Percentiles rank a stretch among this genome's conserved stretches.
phyloP scores from a whole-genome alignment of 805 yeast genomes.

The Ogataea methylovora region DNA sequence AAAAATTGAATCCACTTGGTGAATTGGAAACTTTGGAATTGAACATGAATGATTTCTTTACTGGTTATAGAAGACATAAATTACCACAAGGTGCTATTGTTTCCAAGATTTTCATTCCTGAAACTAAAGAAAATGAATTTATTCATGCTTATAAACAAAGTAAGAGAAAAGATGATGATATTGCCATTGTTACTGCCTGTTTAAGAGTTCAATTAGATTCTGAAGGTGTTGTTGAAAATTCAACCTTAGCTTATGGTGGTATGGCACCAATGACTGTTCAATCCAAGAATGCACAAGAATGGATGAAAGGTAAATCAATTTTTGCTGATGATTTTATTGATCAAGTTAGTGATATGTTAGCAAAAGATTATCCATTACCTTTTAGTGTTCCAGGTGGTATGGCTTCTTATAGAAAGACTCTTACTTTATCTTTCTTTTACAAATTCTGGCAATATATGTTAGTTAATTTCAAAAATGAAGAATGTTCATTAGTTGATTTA shows the following conservation, averaged over 20 bases:
- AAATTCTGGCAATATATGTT: constrained; percentile 31
- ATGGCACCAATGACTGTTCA: constrained; percentile 38
- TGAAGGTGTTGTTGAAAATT: constrained; percentile 17
- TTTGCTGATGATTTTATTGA: constrained; percentile 20
- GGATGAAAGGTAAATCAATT: constrained; percentile 16
- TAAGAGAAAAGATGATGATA: constrained; percentile 42
- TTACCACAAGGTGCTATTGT: constrained; percentile 29
- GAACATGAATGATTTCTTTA: constrained; percentile 34
- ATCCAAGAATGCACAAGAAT: constrained; percentile 25
- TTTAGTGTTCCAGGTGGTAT: constrained; percentile 43
- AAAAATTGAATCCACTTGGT: constrained; percentile 19
- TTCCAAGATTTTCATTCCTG: constrained; percentile 33
- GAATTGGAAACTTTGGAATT: constrained; percentile 16
- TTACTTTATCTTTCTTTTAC: constrained; percentile 37
- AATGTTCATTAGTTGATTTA: constrained; percentile 20
- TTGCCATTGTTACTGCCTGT: constrained; percentile 39
- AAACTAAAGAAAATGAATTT: constrained; percentile 26
- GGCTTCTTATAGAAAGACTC: constrained; percentile 36
- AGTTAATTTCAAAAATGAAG: constrained; percentile 5
- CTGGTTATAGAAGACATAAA: constrained; percentile 33
- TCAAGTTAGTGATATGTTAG: constrained; percentile 18
- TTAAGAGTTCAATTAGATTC: constrained; percentile 19
- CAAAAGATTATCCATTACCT: constrained; percentile 29
- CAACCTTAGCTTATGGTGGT: constrained; percentile 36
- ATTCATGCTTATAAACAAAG: constrained; percentile 36